These are phyloP conservation scores for Scenedesmus sp. DNA, from an alignment of 163 green algal genomes.

Conservation along the genomic window DNA sequence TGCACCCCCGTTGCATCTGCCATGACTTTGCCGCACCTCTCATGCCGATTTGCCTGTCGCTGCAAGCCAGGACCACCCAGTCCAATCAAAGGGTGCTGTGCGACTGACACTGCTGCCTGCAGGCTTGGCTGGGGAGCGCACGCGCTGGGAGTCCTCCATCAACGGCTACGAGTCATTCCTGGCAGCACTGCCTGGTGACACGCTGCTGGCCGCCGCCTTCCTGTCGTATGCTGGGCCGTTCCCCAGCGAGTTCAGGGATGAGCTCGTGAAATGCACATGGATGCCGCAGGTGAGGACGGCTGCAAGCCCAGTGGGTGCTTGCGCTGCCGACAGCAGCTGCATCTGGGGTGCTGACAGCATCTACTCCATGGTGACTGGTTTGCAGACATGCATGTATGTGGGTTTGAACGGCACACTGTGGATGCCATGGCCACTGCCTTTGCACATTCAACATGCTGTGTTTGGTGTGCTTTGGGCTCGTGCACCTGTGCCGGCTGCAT, in stretches of 20 bases:
- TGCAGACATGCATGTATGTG: too few species aligned
- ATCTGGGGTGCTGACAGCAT: too few species aligned
- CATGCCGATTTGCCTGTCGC: too few species aligned
- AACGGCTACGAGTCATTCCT: conserved; percentile 73
- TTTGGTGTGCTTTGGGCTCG: too few species aligned
- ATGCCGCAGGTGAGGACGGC: conserved; percentile 72
- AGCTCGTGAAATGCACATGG: conserved; percentile 86
- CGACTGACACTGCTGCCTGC: neutral
- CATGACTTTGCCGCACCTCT: neutral
- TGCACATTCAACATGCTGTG: neutral
- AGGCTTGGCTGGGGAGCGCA: conserved; percentile 78
- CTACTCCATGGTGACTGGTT: too few species aligned
- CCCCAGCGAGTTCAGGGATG: conserved; percentile 86
- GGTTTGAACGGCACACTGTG: too few species aligned
- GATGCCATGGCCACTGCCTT: neutral
- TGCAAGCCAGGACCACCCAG: too few species aligned
- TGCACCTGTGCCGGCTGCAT: neutral
- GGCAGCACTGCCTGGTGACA: conserved; percentile 82
- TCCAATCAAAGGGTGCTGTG: too few species aligned
- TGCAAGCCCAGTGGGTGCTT: neutral
- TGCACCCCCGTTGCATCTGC: neutral
- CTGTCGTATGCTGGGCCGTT: conserved; percentile 93
- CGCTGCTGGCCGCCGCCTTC: conserved; percentile 87
- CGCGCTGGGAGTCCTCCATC: conserved; percentile 85
- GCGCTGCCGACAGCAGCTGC: neutral